phyloP scores from a whole-genome alignment of 1,284 basidiomycete species.

The Ustilago bromivora region DNA sequence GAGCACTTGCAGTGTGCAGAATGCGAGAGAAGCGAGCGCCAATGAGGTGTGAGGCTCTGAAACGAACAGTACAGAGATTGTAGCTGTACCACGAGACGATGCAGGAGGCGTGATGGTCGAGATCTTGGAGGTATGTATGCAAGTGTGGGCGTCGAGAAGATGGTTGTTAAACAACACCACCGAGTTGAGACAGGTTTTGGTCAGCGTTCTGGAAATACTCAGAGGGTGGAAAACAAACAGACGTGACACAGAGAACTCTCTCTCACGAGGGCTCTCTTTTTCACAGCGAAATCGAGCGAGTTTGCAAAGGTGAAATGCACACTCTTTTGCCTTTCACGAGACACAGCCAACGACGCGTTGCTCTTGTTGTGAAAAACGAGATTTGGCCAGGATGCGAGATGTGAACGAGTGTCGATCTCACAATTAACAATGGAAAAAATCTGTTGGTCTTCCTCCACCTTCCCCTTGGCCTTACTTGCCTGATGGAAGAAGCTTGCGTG shows the following conservation, averaged over 20 bases:
- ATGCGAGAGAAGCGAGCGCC: background rate
- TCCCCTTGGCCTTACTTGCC: background rate
- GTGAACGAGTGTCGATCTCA: background rate
- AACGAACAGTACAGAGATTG: background rate
- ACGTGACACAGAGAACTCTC: background rate
- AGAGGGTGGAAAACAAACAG: background rate
- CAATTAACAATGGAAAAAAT: background rate
- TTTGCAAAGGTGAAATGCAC: constrained; percentile 2
- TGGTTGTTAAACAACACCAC: background rate
- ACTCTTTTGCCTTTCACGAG: constrained; percentile 2
- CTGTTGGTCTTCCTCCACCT: background rate
- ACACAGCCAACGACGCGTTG: background rate
- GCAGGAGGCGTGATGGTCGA: background rate
- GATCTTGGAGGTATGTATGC: background rate
- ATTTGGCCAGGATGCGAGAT: too few species aligned
- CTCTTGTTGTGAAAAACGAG: background rate
- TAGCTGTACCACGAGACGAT: background rate
- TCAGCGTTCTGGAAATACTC: constrained; percentile 1
- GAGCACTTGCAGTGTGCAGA: background rate
- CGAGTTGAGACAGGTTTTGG: background rate
- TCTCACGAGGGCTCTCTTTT: background rate
- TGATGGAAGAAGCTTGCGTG: too few species aligned
- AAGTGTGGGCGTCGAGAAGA: background rate
- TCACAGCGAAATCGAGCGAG: background rate
- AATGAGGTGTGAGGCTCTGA: background rate